A percentile compares a stretch with the other conserved stretches of the same genome.
Conservation (phyloP, 805 yeast genomes). For the Metschnikowia continentalis region DNA sequence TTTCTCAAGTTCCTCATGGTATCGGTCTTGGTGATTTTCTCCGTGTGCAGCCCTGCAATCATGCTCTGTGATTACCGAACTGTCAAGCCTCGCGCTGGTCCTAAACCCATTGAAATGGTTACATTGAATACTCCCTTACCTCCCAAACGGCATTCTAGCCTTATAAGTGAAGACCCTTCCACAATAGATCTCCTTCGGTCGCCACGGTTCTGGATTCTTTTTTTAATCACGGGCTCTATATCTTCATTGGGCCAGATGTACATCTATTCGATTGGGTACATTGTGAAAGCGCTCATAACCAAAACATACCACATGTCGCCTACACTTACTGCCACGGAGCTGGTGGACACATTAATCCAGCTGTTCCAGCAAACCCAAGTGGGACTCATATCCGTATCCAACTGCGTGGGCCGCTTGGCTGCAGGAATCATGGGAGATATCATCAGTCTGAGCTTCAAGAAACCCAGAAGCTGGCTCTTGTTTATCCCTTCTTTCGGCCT, state of each 20-base stretch:
- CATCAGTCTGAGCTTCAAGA: conserved; percentile 41
- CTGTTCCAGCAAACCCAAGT: conserved; percentile 68
- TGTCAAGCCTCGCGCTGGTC: background rate
- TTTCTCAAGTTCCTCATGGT: conserved; percentile 47
- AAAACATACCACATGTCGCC: conserved; percentile 10
- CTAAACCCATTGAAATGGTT: conserved; percentile 12
- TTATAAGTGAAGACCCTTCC: background rate
- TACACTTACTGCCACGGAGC: background rate
- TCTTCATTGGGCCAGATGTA: conserved; percentile 46
- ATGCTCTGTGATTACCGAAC: conserved; percentile 31
- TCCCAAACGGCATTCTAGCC: background rate
- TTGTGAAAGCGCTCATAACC: conserved; percentile 37
- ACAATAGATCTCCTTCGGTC: conserved; percentile 17
- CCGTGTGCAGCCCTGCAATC: conserved; percentile 46
- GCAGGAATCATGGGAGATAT: conserved; percentile 65
- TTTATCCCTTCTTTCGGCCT: conserved; percentile 49
- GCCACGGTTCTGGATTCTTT: conserved; percentile 36
- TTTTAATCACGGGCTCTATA: conserved; percentile 34
- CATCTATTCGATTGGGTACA: conserved; percentile 44
- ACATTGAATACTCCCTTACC: background rate
- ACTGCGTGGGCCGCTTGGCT: conserved; percentile 60
- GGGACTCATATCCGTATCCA: conserved; percentile 61
- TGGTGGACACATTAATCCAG: conserved; percentile 38
- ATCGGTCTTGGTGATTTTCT: conserved; percentile 38
- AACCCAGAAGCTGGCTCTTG: conserved; percentile 52